Evolutionary conservation across 2,329 filamentous ascomycete genomes (phyloP).

Genomic region (Verticillium nubilum): DNA sequence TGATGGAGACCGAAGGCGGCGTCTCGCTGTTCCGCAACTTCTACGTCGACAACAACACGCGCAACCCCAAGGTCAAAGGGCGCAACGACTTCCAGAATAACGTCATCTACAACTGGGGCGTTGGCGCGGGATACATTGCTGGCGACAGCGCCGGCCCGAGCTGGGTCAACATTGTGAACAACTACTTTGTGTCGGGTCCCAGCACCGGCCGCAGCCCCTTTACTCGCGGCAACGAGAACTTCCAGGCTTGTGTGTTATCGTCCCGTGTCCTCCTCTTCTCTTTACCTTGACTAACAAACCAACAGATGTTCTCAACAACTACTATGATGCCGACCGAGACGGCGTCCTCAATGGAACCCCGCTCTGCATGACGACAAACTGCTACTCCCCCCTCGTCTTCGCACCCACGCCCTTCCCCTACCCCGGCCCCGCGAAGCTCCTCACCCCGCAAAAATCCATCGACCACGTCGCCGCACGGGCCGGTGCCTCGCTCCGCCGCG

Average conservation of each 20-base stretch:
- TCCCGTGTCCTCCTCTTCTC: neutral
- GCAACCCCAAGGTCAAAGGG: slow-evolving; percentile 52
- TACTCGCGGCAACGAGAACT: slow-evolving; percentile 48
- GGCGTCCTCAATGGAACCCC: slow-evolving; percentile 42
- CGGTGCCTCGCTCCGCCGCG: slow-evolving; percentile 37
- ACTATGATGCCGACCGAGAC: slow-evolving; percentile 43
- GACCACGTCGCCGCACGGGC: slow-evolving; percentile 30
- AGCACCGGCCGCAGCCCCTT: slow-evolving; percentile 43
- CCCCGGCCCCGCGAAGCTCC: slow-evolving; percentile 31
- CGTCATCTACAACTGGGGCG: slow-evolving; percentile 51
- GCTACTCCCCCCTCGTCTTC: slow-evolving; percentile 42
- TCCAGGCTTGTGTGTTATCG: slow-evolving; percentile 36
- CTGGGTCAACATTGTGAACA: slow-evolving; percentile 47
- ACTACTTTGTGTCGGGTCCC: slow-evolving; percentile 52
- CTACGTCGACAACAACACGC: slow-evolving; percentile 52
- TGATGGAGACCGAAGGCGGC: slow-evolving; percentile 44
- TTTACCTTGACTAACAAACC: neutral
- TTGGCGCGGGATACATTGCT: slow-evolving; percentile 48
- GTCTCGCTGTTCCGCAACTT: slow-evolving; percentile 47
- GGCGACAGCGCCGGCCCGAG: slow-evolving; percentile 41
- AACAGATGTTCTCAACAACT: slow-evolving; percentile 43
- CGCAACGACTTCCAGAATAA: slow-evolving; percentile 48
- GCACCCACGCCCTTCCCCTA: slow-evolving; percentile 32
- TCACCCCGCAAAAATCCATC: slow-evolving; percentile 33
- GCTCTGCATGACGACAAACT: slow-evolving; percentile 32